Percentiles rank a stretch among this genome's conserved stretches.
Conservation (phyloP, 345 rosid species). For the Combretum micranthum region DNA sequence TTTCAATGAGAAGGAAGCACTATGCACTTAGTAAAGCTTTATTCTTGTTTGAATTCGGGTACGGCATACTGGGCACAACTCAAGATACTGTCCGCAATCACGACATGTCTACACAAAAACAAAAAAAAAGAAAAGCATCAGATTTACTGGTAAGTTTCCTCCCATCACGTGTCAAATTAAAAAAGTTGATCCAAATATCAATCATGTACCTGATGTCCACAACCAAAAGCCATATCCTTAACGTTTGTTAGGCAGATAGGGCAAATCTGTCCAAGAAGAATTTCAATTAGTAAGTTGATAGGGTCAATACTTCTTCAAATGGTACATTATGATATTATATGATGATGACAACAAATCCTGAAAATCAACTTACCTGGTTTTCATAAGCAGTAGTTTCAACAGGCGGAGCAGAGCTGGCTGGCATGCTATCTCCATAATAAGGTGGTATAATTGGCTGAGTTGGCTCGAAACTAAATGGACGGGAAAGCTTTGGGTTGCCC, state of each 20-base stretch:
- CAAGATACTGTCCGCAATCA: constrained; percentile 72
- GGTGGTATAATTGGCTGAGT: constrained; percentile 53
- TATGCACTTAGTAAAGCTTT: constrained; percentile 60
- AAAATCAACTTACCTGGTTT: constrained; percentile 34
- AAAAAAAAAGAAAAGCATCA: background rate
- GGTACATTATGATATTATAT: too few relatives aligned
- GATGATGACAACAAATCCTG: background rate
- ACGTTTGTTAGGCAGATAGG: constrained; percentile 67
- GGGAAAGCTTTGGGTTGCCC: constrained; percentile 29
- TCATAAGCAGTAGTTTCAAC: constrained; percentile 39
- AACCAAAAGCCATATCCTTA: constrained; percentile 93
- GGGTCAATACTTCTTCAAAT: background rate
- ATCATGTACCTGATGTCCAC: constrained; percentile 86
- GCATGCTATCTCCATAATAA: constrained; percentile 28
- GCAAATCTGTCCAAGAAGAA: constrained; percentile 52
- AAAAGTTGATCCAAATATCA: background rate
- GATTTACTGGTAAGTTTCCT: background rate
- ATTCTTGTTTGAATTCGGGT: constrained; percentile 66
- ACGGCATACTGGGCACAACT: constrained; percentile 76
- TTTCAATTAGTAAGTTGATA: background rate
- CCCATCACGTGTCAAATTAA: background rate
- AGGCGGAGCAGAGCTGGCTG: constrained; percentile 40
- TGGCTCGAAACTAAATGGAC: constrained; percentile 41
- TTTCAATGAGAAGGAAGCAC: background rate
- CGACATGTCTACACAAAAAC: constrained; percentile 63